Base-by-base conservation (phyloP, 2,329 filamentous ascomycete species). In the Paecilomyces dactylethromorphus region DNA sequence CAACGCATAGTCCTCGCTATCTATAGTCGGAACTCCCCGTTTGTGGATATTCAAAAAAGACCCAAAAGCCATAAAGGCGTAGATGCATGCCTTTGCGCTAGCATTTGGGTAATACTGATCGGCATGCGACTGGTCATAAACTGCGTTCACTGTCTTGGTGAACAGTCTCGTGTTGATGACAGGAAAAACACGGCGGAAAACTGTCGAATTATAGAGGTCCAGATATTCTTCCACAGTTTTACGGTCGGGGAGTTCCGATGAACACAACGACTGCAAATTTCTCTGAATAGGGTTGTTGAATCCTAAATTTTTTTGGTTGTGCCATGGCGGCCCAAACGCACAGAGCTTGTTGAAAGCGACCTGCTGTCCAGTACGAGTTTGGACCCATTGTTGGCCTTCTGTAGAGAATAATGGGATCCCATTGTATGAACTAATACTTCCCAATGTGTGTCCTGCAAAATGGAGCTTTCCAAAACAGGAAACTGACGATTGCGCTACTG, bases 401-500 rank as follows among this genome's bases (percentile, higher is more conserved):
- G 71, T 66, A 0, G 81, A 79, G 49, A 84, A 74, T 49, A 81
- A 76, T 0, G 81, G 81, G 1, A 83, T 75, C 6, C 81, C 80
- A 13, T 77, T 80, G 54, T 77, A 73, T 7, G 76, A 69, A 63
- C 76, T 81, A 32, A 81, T 76, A 12, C 74, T 72, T 10, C 80
- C 80, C 10, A 82, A 67, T 58, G 79, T 73, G 53, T 75, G 71
- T 0, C 80, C 80, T 3, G 78, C 78, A 61, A 81, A 81, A 65
- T 81, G 77, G 3, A 82, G 69, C 18, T 75, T 74, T 10, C 76
- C 74, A 56, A 67, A 68, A 4, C 67, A 69, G 18, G 68, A 63
- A 10, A 65, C 59, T 21, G 63, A 60, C 1, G 60, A 58, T 15
- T 67, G 66, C 7, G 56, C 56, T 4, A 59, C 55, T 21, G 56